These are phyloP conservation scores for Diaporthe australafricana DNA, from an alignment of 2,329 filamentous ascomycete genomes.

Conservation along the genomic window DNA sequence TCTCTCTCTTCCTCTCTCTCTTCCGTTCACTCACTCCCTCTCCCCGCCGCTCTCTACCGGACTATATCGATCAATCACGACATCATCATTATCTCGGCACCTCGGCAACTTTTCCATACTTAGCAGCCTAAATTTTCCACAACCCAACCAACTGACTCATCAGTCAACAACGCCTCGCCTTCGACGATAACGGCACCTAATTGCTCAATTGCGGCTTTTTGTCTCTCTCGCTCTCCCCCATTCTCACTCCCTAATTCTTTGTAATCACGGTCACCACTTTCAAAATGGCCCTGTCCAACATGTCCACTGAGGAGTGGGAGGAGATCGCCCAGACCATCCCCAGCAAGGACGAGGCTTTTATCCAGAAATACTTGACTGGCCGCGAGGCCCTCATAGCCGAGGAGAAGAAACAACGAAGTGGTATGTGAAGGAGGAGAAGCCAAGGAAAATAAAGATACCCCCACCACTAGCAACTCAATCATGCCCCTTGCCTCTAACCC, in stretches of 20 bases:
- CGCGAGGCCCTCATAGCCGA: constrained; percentile 81
- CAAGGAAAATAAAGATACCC: not conserved
- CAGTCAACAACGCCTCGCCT: not conserved
- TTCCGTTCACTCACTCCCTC: not conserved
- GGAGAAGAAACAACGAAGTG: constrained; percentile 85
- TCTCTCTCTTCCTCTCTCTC: not conserved
- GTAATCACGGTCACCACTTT: not conserved
- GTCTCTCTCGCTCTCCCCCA: not conserved
- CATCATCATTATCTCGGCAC: constrained; percentile 23
- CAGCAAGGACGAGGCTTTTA: constrained; percentile 74
- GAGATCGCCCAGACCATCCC: constrained; percentile 69
- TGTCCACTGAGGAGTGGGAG: constrained; percentile 69
- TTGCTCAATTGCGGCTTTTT: not conserved
- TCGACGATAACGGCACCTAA: not conserved
- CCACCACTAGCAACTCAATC: constrained; percentile 32
- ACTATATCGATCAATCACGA: not conserved
- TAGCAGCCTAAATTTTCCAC: constrained; percentile 13
- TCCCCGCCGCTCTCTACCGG: not conserved
- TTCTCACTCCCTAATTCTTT: not conserved
- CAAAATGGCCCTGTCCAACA: constrained; percentile 58
- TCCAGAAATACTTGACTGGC: constrained; percentile 84
- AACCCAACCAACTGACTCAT: constrained; percentile 11
- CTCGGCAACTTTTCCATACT: not conserved
- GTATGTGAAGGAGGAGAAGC: constrained; percentile 56
- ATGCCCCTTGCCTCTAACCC: constrained; percentile 40